A percentile compares a stretch with the other conserved stretches of the same genome.
Evolutionary conservation across 805 yeast species (phyloP).

Genomic region (Lachancea lanzarotensis): DNA sequence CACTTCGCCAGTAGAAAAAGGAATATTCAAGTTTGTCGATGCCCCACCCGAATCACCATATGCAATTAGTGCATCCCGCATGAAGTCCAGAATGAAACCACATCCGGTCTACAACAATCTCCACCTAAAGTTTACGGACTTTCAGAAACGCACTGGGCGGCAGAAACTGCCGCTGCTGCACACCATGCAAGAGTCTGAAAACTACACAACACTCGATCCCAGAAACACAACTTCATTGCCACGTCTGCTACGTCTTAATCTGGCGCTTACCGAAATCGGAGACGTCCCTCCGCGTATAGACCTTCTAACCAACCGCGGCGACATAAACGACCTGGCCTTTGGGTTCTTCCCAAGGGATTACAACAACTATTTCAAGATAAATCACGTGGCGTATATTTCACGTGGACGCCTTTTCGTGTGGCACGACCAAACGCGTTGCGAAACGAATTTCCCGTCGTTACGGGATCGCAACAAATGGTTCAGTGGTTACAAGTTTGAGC

Average conservation of each 20-base stretch:
- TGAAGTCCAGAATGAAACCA: neutral
- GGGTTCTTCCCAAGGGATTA: neutral
- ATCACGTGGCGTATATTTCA: constrained; percentile 1
- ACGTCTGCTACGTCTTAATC: neutral
- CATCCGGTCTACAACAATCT: constrained; percentile 3
- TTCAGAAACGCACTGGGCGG: neutral
- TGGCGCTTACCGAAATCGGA: neutral
- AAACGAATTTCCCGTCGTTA: neutral
- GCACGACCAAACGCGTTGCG: constrained; percentile 4
- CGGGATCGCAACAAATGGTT: constrained; percentile 4
- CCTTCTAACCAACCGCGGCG: constrained; percentile 5
- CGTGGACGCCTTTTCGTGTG: constrained; percentile 4
- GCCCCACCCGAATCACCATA: neutral
- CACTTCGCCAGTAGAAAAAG: neutral
- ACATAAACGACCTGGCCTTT: constrained; percentile 5
- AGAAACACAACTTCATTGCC: neutral
- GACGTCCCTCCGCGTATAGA: neutral
- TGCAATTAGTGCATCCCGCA: neutral
- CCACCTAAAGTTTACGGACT: neutral
- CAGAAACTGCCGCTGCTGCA: neutral
- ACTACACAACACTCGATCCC: neutral
- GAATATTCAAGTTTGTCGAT: neutral
- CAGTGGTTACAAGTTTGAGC: constrained; percentile 7
- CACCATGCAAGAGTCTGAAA: neutral
- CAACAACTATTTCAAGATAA: constrained; percentile 1